Evolutionary conservation across 2,329 filamentous ascomycete species (phyloP).

Genomic region (Xylariaceae sp.): DNA sequence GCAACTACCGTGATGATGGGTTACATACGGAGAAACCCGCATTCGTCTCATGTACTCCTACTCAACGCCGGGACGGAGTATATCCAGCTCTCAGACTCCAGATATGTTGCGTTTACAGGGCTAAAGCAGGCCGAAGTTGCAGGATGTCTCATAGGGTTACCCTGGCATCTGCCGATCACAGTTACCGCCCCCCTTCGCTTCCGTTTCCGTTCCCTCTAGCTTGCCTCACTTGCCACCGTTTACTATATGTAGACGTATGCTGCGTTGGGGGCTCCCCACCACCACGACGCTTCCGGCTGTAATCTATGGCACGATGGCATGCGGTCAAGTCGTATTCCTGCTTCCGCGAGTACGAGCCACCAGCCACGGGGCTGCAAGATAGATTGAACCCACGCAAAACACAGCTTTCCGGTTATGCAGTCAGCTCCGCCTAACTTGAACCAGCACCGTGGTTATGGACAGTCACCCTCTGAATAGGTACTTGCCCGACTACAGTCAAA

Average conservation of each 20-base stretch:
- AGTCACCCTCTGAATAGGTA: too few species aligned
- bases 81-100: slow-evolving; percentile 8
- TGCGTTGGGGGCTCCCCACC: background rate
- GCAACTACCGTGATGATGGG: slow-evolving; percentile 12
- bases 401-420: background rate
- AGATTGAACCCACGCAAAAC: background rate
- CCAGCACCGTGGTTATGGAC: slow-evolving; percentile 16
- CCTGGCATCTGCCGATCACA: slow-evolving; percentile 2
- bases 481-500: too few species aligned
- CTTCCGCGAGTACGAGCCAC: slow-evolving; percentile 5
- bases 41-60: slow-evolving; percentile 3
- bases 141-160: slow-evolving; percentile 1
- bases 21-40: slow-evolving; percentile 13
- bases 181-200: too few species aligned
- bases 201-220: too few species aligned
- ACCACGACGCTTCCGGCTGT: background rate
- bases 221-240: slow-evolving; percentile 3
- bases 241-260: slow-evolving; percentile 5
- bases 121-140: slow-evolving; percentile 3
- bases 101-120: slow-evolving; percentile 3
- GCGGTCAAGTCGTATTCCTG: slow-evolving; percentile 12
- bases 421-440: background rate
- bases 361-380: slow-evolving; percentile 10
- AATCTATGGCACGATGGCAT: slow-evolving; percentile 2
- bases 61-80: background rate